These are phyloP conservation scores for Chrysanthemum seticuspe DNA, from an alignment of 129 eudicot genomes.

Conservation along the genomic window DNA sequence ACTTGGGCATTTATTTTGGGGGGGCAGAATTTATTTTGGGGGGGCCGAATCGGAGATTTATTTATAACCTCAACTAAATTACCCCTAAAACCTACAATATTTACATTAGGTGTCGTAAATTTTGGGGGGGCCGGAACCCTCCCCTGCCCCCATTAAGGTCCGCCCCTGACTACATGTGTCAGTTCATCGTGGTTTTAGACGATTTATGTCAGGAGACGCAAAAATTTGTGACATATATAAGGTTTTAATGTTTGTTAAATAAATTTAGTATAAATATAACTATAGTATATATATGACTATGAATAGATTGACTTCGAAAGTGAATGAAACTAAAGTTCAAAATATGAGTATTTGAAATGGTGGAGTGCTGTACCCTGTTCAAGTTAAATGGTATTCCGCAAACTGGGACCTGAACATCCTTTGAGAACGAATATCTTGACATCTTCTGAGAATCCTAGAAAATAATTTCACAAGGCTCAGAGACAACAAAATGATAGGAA, in stretches of 20 bases:
- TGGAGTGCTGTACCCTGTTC: background rate
- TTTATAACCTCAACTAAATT: too few relatives aligned
- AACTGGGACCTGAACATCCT: constrained; percentile 2
- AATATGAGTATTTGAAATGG: background rate
- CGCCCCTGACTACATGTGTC: background rate
- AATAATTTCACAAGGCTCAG: too few relatives aligned
- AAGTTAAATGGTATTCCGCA: background rate
- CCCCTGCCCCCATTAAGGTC: too few relatives aligned
- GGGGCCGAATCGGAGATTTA: too few relatives aligned
- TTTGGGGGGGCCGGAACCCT: too few relatives aligned
- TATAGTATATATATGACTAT: background rate
- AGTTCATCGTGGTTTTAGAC: background rate
- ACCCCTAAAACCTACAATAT: too few relatives aligned
- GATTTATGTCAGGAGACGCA: background rate
- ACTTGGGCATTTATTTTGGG: too few relatives aligned
- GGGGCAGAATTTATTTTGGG: too few relatives aligned
- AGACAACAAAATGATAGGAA: too few relatives aligned
- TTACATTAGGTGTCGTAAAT: too few relatives aligned
- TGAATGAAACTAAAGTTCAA: background rate
- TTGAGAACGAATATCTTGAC: constrained; percentile 1
- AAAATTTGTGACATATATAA: too few relatives aligned
- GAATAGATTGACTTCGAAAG: background rate
- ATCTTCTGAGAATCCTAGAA: background rate
- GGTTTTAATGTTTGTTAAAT: background rate
- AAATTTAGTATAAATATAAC: too few relatives aligned